Conservation (phyloP, 2,329 filamentous ascomycete species). For the Rutstroemia sp. region DNA sequence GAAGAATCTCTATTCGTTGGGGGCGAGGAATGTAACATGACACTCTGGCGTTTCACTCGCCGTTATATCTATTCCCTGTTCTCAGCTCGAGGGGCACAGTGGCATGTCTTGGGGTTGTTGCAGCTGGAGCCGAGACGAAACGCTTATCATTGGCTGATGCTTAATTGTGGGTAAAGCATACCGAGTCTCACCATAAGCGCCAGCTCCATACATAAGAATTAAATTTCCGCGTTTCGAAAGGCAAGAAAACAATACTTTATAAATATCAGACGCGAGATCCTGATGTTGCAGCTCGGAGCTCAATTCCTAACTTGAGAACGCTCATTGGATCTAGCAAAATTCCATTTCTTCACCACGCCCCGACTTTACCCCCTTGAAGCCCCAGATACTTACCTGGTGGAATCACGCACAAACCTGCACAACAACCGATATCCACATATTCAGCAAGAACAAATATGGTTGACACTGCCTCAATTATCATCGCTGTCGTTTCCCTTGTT, state of each 20-base stretch:
- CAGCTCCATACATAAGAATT: not conserved
- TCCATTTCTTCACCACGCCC: not conserved
- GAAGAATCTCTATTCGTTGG: no score
- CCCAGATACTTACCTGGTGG: not conserved
- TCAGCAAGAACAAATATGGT: constrained; percentile 13
- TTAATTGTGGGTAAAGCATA: no score
- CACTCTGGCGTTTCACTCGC: no score
- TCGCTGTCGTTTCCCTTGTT: constrained; percentile 22
- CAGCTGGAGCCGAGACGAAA: no score
- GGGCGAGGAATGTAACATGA: no score
- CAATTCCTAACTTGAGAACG: not conserved
- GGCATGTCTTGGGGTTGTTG: no score
- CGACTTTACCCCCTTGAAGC: not conserved
- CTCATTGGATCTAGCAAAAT: not conserved
- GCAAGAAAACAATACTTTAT: no score
- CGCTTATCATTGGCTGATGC: no score
- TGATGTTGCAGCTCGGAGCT: no score
- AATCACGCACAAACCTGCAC: not conserved
- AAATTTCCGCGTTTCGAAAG: not conserved
- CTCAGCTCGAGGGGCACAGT: no score
- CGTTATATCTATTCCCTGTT: no score
- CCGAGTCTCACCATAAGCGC: not conserved
- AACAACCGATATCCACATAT: not conserved
- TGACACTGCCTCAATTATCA: constrained; percentile 21
- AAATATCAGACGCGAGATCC: not conserved